Percentiles rank a stretch among this genome's conserved stretches.
Evolutionary conservation across 1,284 basidiomycete genomes (phyloP).

Genomic region (Tetrapyrgos nigripes): DNA sequence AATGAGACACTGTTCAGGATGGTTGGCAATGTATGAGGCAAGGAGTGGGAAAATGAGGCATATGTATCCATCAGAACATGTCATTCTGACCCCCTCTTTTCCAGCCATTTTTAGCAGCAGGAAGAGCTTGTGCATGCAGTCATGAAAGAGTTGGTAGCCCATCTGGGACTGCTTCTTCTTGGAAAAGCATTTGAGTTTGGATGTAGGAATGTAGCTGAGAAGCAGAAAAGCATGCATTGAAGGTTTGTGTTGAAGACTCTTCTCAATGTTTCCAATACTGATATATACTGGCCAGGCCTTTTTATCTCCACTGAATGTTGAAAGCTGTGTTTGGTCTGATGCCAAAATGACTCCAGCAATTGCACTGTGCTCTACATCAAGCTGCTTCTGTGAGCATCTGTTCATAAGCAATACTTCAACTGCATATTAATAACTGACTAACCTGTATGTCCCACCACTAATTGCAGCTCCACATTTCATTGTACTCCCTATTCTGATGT

Average conservation of each 20-base stretch:
- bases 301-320: slow-evolving; percentile 42
- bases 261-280: slow-evolving; percentile 45
- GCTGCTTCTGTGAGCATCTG: slow-evolving; percentile 20
- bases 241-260: slow-evolving; percentile 33
- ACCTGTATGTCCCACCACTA: slow-evolving; percentile 32
- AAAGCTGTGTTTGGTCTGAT: slow-evolving; percentile 46
- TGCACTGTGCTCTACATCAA: slow-evolving; percentile 31
- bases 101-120: slow-evolving; percentile 33
- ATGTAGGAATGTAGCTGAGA: slow-evolving; percentile 47
- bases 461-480: slow-evolving; percentile 29
- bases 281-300: slow-evolving; percentile 31
- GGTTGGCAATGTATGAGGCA: slow-evolving; percentile 34
- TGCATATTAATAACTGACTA: neutral
- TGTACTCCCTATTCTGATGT: slow-evolving; percentile 12
- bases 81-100: slow-evolving; percentile 29
- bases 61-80: slow-evolving; percentile 28
- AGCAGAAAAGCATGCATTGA: slow-evolving; percentile 36
- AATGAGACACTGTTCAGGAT: slow-evolving; percentile 37
- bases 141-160: slow-evolving; percentile 31
- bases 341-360: slow-evolving; percentile 43
- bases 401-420: neutral
- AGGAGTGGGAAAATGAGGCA: slow-evolving; percentile 30
- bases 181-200: slow-evolving; percentile 44
- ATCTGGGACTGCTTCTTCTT: slow-evolving; percentile 22
- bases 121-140: slow-evolving; percentile 30